These are phyloP conservation scores for Blastomyces silverae DNA, from an alignment of 2,329 filamentous ascomycete genomes.

Conservation along the genomic window DNA sequence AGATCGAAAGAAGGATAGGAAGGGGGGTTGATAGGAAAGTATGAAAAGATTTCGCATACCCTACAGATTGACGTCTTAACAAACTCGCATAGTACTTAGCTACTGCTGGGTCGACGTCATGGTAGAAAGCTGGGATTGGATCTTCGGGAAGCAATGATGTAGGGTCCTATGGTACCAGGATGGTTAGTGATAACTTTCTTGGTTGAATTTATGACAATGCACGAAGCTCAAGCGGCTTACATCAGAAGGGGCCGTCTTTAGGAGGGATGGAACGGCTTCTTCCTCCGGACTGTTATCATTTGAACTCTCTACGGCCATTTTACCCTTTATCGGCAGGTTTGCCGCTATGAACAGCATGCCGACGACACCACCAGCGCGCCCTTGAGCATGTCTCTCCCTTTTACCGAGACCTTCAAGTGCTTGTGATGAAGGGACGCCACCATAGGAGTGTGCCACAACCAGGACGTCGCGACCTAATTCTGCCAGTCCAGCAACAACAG, in stretches of 20 bases:
- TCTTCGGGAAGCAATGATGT: constrained; percentile 10
- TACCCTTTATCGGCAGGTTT: constrained; percentile 4
- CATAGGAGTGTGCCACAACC: constrained; percentile 35
- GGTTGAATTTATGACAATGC: not conserved
- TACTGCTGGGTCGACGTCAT: constrained; percentile 14
- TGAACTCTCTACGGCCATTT: not conserved
- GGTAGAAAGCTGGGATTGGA: constrained; percentile 13
- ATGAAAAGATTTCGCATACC: constrained; percentile 4
- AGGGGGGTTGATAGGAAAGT: not conserved
- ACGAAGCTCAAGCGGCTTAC: not conserved
- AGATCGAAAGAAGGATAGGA: not conserved
- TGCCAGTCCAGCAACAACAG: constrained; percentile 26
- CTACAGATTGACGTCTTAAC: constrained; percentile 8
- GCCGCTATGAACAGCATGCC: constrained; percentile 16
- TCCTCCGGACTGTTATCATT: not conserved
- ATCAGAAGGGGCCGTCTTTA: not conserved
- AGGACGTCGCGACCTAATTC: constrained; percentile 32
- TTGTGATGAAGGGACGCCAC: constrained; percentile 28
- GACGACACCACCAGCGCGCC: constrained; percentile 13
- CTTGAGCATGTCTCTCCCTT: constrained; percentile 13
- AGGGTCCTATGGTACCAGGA: constrained; percentile 6
- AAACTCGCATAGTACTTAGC: constrained; percentile 12
- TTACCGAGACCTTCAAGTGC: constrained; percentile 27
- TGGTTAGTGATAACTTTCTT: not conserved
- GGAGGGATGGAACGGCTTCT: not conserved